These are phyloP conservation scores for Macaranga tanarius DNA, from an alignment of 441 rosid species.

Conservation along the genomic window DNA sequence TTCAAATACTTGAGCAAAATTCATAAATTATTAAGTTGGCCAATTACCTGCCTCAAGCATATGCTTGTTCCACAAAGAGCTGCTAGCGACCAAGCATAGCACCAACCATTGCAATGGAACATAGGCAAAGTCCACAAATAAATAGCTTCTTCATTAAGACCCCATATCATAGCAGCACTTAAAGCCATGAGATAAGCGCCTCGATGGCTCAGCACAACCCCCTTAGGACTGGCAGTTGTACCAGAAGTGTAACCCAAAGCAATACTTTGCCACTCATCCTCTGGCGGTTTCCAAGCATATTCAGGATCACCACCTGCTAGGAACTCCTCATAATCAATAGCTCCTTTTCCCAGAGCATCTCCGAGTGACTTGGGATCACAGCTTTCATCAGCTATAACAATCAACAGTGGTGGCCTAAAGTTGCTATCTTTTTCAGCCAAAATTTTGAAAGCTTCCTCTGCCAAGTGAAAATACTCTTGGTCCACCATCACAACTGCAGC, in stretches of 20 bases:
- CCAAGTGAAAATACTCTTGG: constrained; percentile 68
- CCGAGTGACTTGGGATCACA: constrained; percentile 57
- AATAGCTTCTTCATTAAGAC: constrained; percentile 69
- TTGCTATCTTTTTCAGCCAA: constrained; percentile 43
- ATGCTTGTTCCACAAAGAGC: constrained; percentile 71
- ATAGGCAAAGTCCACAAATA: constrained; percentile 94
- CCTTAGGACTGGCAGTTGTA: constrained; percentile 89
- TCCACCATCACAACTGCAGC: constrained; percentile 71
- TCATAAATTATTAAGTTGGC: not conserved
- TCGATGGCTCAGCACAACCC: constrained; percentile 78
- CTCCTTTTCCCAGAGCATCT: constrained; percentile 65
- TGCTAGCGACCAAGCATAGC: constrained; percentile 78
- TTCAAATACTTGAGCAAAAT: not conserved
- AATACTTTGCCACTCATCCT: constrained; percentile 90
- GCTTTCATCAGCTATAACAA: constrained; percentile 72
- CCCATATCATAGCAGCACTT: constrained; percentile 64
- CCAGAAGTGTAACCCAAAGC: constrained; percentile 89
- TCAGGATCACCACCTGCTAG: constrained; percentile 66
- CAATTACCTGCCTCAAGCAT: constrained; percentile 81
- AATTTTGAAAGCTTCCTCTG: constrained; percentile 67
- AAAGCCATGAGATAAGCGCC: constrained; percentile 84
- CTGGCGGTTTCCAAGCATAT: constrained; percentile 74
- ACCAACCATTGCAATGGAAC: constrained; percentile 95
- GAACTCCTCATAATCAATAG: constrained; percentile 68
- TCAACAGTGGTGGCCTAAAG: constrained; percentile 56